Conservation (phyloP, 352 stramenopile genomes). For the Phytophthora tentaculata region DNA sequence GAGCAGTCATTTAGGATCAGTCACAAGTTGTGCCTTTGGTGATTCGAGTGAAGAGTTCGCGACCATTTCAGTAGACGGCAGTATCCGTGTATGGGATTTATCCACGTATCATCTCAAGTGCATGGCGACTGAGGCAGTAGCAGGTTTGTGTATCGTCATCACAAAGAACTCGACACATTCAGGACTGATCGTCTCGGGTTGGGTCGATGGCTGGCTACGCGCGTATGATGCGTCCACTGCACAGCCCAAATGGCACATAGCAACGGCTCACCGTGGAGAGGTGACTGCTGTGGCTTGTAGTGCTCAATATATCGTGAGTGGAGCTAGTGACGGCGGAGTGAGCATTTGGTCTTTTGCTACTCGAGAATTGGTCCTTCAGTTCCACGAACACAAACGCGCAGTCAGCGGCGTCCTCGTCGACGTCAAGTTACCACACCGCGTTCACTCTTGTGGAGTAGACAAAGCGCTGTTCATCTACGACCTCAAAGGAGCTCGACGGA, state of each 20-base stretch:
- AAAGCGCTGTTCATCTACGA: constrained; percentile 93
- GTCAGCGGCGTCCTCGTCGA: constrained; percentile 87
- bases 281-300: constrained; percentile 79
- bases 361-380: constrained; percentile 90
- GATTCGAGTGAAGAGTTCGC: constrained; percentile 66
- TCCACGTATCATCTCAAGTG: constrained; percentile 73
- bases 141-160: constrained; percentile 53
- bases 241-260: constrained; percentile 85
- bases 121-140: constrained; percentile 67
- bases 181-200: constrained; percentile 62
- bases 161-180: constrained; percentile 29
- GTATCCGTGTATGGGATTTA: constrained; percentile 70
- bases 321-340: constrained; percentile 85
- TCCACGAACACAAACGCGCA: constrained; percentile 89
- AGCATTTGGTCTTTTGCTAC: constrained; percentile 88
- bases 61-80: constrained; percentile 77
- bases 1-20: constrained; percentile 67
- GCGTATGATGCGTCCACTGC: constrained; percentile 57
- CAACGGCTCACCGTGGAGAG: constrained; percentile 84
- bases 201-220: constrained; percentile 79
- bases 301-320: constrained; percentile 80
- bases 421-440: constrained; percentile 70
- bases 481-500: constrained; percentile 82
- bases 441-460: constrained; percentile 90
- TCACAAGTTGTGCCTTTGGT: constrained; percentile 72